Evolutionary conservation across 2,329 filamentous ascomycete species (phyloP).

Genomic region (Colletotrichum sp.): DNA sequence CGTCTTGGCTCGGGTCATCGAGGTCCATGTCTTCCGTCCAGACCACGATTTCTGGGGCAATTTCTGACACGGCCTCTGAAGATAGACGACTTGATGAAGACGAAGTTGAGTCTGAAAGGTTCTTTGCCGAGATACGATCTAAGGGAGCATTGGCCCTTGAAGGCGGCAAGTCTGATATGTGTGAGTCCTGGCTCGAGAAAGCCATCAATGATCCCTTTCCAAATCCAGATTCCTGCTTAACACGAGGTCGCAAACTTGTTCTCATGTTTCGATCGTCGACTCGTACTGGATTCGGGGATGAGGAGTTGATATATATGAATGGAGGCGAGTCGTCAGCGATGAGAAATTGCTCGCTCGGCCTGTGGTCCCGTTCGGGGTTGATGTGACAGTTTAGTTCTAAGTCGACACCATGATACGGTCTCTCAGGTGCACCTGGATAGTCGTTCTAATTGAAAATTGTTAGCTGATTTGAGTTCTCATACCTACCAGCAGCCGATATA

Average conservation of each 20-base stretch:
- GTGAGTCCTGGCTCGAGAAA: conserved; percentile 27
- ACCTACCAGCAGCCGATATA: background rate
- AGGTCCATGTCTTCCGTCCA: conserved; percentile 47
- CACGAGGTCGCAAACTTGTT: conserved; percentile 18
- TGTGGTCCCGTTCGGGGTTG: conserved; percentile 3
- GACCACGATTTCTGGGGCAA: conserved; percentile 48
- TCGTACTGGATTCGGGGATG: conserved; percentile 4
- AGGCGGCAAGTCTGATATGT: conserved; percentile 25
- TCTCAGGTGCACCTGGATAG: background rate
- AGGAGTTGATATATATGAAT: conserved; percentile 9
- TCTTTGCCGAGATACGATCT: conserved; percentile 32
- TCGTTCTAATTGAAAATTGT: background rate
- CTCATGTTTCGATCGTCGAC: conserved; percentile 20
- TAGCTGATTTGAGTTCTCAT: conserved; percentile 4
- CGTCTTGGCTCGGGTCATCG: conserved; percentile 24
- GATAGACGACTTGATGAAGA: conserved; percentile 31
- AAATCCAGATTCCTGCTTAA: conserved; percentile 25
- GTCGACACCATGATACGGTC: conserved; percentile 15
- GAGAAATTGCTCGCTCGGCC: conserved; percentile 10
- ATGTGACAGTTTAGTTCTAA: background rate
- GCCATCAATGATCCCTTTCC: conserved; percentile 26
- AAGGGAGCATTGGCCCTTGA: conserved; percentile 26
- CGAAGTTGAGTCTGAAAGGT: conserved; percentile 27
- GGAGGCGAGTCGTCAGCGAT: conserved; percentile 9
- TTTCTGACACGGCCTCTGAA: conserved; percentile 37